Percentiles rank a stretch among this genome's conserved stretches.
Evolutionary conservation across 352 stramenopile genomes (phyloP).

Genomic region (Nothophytophthora sp.): DNA sequence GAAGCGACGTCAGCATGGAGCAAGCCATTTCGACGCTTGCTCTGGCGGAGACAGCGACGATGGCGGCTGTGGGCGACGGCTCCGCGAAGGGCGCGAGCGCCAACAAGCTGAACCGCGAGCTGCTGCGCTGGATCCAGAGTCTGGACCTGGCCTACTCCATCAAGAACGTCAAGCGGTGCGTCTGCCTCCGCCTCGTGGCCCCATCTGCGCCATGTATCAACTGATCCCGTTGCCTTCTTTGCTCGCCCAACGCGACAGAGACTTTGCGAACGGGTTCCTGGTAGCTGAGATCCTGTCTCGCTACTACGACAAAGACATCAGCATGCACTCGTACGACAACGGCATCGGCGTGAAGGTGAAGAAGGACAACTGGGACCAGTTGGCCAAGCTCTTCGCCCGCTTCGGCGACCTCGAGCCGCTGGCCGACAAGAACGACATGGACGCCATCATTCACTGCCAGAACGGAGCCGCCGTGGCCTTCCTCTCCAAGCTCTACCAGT

Average conservation of each 20-base stretch:
- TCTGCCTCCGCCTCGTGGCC: too few relatives aligned
- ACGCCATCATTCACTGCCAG: conserved; percentile 90
- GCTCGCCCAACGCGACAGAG: conserved; percentile 44
- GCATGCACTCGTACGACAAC: conserved; percentile 94
- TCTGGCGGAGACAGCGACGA: not conserved
- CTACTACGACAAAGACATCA: conserved; percentile 93
- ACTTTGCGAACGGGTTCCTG: conserved; percentile 92
- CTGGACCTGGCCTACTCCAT: conserved; percentile 93
- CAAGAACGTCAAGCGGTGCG: conserved; percentile 92
- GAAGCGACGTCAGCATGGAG: conserved; percentile 18
- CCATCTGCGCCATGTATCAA: too few relatives aligned
- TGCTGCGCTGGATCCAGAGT: conserved; percentile 93
- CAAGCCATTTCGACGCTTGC: too few relatives aligned
- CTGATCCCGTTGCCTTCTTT: too few relatives aligned
- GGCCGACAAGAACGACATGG: conserved; percentile 52
- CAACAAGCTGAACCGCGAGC: conserved; percentile 88
- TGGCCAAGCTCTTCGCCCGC: conserved; percentile 80
- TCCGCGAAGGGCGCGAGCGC: too few relatives aligned
- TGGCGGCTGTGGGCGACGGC: conserved; percentile 15
- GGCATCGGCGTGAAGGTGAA: conserved; percentile 90
- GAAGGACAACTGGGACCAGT: conserved; percentile 93
- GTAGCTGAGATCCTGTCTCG: conserved; percentile 91
- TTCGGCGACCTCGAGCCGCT: conserved; percentile 71
- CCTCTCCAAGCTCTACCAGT: conserved; percentile 90
- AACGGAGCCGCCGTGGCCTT: conserved; percentile 86